These are phyloP conservation scores for Ceratocystis eucalypticola DNA, from an alignment of 2,329 filamentous ascomycete species.

Conservation along the genomic window DNA sequence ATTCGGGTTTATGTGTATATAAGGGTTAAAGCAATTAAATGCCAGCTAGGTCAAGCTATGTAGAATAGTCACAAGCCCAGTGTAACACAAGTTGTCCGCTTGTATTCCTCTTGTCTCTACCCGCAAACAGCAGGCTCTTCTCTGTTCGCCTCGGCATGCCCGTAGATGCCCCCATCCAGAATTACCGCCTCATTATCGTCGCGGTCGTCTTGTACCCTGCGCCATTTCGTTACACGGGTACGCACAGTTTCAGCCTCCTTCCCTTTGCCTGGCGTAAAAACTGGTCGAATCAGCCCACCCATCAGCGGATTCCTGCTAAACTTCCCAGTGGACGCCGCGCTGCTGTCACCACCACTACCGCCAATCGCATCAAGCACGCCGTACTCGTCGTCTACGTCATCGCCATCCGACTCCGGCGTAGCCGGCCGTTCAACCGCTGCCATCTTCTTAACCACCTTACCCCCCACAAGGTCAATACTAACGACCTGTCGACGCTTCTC, in stretches of 20 bases:
- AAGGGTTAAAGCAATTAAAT: no score
- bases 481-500: conserved; percentile 77
- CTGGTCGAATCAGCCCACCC: conserved; percentile 50
- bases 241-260: conserved; percentile 32
- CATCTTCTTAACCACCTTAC: conserved; percentile 63
- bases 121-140: conserved; percentile 32
- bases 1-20: no score
- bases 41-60: no score
- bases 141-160: conserved; percentile 23
- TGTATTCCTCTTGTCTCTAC: conserved; percentile 17
- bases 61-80: no score
- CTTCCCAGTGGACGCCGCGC: conserved; percentile 35
- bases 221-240: conserved; percentile 35
- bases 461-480: conserved; percentile 68
- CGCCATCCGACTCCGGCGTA: conserved; percentile 37
- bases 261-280: conserved; percentile 37
- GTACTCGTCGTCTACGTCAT: conserved; percentile 26
- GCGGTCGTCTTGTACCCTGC: conserved; percentile 47
- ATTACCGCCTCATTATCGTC: conserved; percentile 47
- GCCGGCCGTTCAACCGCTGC: conserved; percentile 45
- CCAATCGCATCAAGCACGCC: conserved; percentile 16
- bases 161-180: conserved; percentile 42
- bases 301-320: conserved; percentile 59
- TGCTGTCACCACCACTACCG: conserved; percentile 11
- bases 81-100: background rate